Evolutionary conservation across 1,139 yeast genomes (phyloP), one percentile per base, ranked within the genome.

Genomic region (Pneumocystis wakefieldiae): DNA sequence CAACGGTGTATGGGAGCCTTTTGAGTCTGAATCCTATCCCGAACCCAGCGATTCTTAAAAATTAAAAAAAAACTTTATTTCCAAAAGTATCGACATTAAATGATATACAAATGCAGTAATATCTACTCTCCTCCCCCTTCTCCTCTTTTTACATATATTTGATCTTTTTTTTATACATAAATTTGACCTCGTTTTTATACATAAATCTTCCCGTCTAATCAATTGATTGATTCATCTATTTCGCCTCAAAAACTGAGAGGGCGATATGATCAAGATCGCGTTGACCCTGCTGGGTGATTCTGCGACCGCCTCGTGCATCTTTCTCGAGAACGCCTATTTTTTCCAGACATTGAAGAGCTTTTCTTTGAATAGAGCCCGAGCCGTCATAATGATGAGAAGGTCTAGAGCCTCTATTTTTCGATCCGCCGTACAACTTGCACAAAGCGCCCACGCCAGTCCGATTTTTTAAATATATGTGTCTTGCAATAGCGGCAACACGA

Each of bases 191-290:
- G 4, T 48, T 14, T 28, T 24, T 12, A 57, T 29, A 28, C 12
- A 59, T 57, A 29, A 15, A 24, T 32, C 15, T 59, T 59, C 60
- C 29, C 14, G 35, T 66, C 66, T 68, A 67, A 67, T 70, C 74
- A 77, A 76, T 73, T 78, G 80, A 29, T 28, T 61, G 12, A 72
- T 79, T 81, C 3, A 1, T 8, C 35, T 32, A 7, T 32, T 7
- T 32, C 8, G 35, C 35, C 6, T 48, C 55, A 24, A 48, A 3
- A 8, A 29, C n/a, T 12, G 91, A 97, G 78, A 96, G 96, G 77
- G 98, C 98, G 80, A 92, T 92, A 87, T 98, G 97, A 83, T 92
- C 99, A 83, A 92, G 87, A 84, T 92, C 99, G 87, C 98, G 91
- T 84, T 92, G 97, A 78, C 99, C 99, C 82, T 90, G 88, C 80